Conservation (phyloP, 1,284 basidiomycete species). For the Lignosus rhinocerotis region DNA sequence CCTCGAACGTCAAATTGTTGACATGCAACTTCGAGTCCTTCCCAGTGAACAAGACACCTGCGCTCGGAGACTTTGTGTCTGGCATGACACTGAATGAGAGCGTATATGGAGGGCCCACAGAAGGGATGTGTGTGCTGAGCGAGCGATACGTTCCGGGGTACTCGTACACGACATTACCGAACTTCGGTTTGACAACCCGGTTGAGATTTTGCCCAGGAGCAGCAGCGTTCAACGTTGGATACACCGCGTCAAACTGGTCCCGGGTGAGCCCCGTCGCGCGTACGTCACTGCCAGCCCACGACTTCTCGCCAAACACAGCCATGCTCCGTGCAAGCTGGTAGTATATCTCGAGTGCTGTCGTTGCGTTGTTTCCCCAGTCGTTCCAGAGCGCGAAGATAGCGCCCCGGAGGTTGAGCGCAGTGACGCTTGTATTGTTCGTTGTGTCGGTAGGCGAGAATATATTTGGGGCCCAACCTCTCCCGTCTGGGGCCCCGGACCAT, state of each 20-base stretch:
- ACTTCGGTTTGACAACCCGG: slow-evolving; percentile 24
- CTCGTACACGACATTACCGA: slow-evolving; percentile 25
- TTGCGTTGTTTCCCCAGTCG: slow-evolving; percentile 35
- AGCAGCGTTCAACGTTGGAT: slow-evolving; percentile 29
- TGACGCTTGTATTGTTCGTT: slow-evolving; percentile 31
- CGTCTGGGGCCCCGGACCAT: slow-evolving; percentile 31
- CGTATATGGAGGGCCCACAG: slow-evolving; percentile 47
- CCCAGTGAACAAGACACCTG: slow-evolving; percentile 38
- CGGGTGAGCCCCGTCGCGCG: slow-evolving; percentile 27
- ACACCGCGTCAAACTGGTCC: slow-evolving; percentile 27
- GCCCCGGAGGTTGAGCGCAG: slow-evolving; percentile 27
- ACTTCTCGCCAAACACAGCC: slow-evolving; percentile 31
- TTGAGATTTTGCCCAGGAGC: slow-evolving; percentile 35
- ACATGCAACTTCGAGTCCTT: slow-evolving; percentile 39
- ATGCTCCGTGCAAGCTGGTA: slow-evolving; percentile 32
- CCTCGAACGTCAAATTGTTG: slow-evolving; percentile 41
- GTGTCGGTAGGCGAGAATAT: slow-evolving; percentile 30
- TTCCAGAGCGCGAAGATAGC: slow-evolving; percentile 34
- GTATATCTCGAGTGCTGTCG: slow-evolving; percentile 33
- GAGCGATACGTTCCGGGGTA: slow-evolving; percentile 17
- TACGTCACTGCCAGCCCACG: slow-evolving; percentile 30
- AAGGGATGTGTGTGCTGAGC: slow-evolving; percentile 34
- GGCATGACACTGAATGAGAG: slow-evolving; percentile 39
- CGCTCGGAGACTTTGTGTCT: slow-evolving; percentile 11
- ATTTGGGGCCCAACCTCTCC: slow-evolving; percentile 34